Evolutionary conservation across 495 filamentous ascomycete species (phyloP).

Genomic region (Aspergillus nanangensis): DNA sequence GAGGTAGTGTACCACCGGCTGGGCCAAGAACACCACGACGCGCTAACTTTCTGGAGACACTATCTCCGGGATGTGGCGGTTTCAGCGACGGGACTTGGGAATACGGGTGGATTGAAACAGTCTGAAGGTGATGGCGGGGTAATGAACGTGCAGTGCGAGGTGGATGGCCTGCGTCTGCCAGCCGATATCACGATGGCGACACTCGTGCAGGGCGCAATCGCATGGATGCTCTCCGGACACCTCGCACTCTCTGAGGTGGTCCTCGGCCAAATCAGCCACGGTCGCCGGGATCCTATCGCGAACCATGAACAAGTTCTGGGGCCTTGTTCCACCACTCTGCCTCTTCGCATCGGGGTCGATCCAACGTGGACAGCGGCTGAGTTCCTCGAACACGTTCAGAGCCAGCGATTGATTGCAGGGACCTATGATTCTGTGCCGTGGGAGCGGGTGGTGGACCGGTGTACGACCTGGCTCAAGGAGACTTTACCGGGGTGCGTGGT

Average conservation of each 20-base stretch:
- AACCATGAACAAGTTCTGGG: constrained; percentile 40
- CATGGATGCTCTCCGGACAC: constrained; percentile 30
- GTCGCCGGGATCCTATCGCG: constrained; percentile 40
- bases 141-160: neutral
- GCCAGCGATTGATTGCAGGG: constrained; percentile 38
- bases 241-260: constrained; percentile 29
- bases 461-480: constrained; percentile 39
- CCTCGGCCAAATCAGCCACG: constrained; percentile 38
- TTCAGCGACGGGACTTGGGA: constrained; percentile 6
- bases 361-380: constrained; percentile 30
- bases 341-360: constrained; percentile 37
- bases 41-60: constrained; percentile 18
- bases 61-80: constrained; percentile 15
- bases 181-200: constrained; percentile 36
- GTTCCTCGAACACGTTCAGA: constrained; percentile 39
- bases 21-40: neutral
- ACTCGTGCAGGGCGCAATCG: constrained; percentile 40
- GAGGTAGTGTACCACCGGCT: constrained; percentile 44
- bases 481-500: constrained; percentile 6
- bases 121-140: neutral
- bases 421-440: constrained; percentile 41
- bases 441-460: constrained; percentile 38
- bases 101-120: neutral
- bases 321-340: constrained; percentile 46
- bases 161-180: neutral